These are phyloP conservation scores for Neonectria sp. DNA, from an alignment of 2,329 filamentous ascomycete species.

Conservation along the genomic window DNA sequence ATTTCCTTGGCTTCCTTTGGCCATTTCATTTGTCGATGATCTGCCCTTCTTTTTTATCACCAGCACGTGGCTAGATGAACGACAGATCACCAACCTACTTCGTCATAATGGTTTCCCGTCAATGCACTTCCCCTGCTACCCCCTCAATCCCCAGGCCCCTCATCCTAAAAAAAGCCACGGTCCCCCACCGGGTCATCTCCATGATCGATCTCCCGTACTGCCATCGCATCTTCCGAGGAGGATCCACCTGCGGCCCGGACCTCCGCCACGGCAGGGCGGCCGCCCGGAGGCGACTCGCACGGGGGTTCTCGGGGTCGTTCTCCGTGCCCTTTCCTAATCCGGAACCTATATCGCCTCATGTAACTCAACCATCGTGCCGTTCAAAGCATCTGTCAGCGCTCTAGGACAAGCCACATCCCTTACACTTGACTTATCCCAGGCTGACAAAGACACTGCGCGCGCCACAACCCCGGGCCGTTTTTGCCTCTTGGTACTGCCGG, in stretches of 20 bases:
- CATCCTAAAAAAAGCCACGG: constrained; percentile 41
- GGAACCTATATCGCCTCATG: constrained; percentile 18
- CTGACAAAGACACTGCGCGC: constrained; percentile 27
- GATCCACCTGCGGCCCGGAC: constrained; percentile 41
- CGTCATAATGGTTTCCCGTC: constrained; percentile 32
- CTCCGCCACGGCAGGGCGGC: constrained; percentile 37
- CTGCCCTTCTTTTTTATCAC: constrained; percentile 30
- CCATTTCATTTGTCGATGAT: constrained; percentile 24
- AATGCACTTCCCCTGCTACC: constrained; percentile 34
- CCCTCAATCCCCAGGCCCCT: constrained; percentile 34
- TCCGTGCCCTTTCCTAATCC: constrained; percentile 17
- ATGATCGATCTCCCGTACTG: constrained; percentile 30
- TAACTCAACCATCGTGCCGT: constrained; percentile 22
- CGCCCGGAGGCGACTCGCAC: constrained; percentile 38
- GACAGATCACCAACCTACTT: constrained; percentile 41
- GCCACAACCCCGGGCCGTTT: constrained; percentile 24
- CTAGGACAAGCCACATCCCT: constrained; percentile 23
- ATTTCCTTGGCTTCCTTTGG: not conserved
- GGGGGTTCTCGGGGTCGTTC: constrained; percentile 35
- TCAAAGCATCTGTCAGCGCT: constrained; percentile 29
- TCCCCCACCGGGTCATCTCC: constrained; percentile 39
- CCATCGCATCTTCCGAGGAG: constrained; percentile 38
- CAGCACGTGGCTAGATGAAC: constrained; percentile 37
- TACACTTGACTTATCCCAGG: constrained; percentile 20
- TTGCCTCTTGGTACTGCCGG: constrained; percentile 16